These are phyloP conservation scores for Brettanomyces nanus DNA, from an alignment of 805 yeast genomes.

Conservation along the genomic window DNA sequence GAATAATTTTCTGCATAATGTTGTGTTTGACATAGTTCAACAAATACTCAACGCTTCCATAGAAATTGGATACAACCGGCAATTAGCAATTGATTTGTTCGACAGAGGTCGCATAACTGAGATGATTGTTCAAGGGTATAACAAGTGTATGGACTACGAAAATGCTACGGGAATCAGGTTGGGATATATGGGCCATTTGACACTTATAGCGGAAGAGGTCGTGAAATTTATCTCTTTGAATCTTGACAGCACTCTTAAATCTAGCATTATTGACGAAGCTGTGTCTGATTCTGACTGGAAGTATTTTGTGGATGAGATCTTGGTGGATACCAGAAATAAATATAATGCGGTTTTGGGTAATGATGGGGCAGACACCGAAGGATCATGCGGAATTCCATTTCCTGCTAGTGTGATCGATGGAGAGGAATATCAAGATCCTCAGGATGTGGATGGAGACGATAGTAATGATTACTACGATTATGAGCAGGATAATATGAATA, in stretches of 20 bases:
- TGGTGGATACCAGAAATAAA: slow-evolving; percentile 86
- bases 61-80: slow-evolving; percentile 81
- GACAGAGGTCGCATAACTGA: slow-evolving; percentile 54
- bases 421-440: slow-evolving; percentile 4
- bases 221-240: slow-evolving; percentile 71
- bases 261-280: slow-evolving; percentile 43
- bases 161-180: slow-evolving; percentile 54
- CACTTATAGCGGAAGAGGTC: slow-evolving; percentile 89
- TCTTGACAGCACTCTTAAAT: slow-evolving; percentile 46
- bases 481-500: slow-evolving; percentile 13
- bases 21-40: slow-evolving; percentile 92
- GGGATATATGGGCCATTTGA: slow-evolving; percentile 97
- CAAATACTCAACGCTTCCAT: slow-evolving; percentile 74
- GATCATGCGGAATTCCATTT: no score
- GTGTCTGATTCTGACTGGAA: slow-evolving; percentile 13
- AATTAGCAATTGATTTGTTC: slow-evolving; percentile 61
- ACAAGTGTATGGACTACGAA: slow-evolving; percentile 51
- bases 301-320: slow-evolving; percentile 70
- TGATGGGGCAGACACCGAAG: slow-evolving; percentile 30
- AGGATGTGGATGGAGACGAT: slow-evolving; percentile 5
- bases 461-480: slow-evolving; percentile 3
- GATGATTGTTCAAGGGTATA: slow-evolving; percentile 55
- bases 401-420: neutral
- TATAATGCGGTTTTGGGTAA: slow-evolving; percentile 86
- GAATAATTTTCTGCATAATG: slow-evolving; percentile 96